Percentiles rank a stretch among this genome's conserved stretches.
These are phyloP conservation scores for Petrea volubilis DNA, from an alignment of 257 asterid genomes.

Conservation along the genomic window DNA sequence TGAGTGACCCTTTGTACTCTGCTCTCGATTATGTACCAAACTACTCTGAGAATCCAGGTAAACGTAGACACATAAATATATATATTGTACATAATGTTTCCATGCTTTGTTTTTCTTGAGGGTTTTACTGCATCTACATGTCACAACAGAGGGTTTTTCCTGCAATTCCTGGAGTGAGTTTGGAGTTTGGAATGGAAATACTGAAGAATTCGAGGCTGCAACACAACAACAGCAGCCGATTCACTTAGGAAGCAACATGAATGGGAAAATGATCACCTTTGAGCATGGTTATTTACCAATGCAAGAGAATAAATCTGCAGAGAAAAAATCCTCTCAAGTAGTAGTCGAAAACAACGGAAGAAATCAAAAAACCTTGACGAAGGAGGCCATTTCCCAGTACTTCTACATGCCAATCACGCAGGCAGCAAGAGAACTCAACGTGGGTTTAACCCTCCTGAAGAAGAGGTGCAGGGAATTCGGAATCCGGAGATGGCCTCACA, in stretches of 20 bases:
- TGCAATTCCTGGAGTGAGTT: slow-evolving; percentile 8
- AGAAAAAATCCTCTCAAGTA: too few species aligned
- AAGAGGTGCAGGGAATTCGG: slow-evolving; percentile 89
- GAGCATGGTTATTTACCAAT: too few species aligned
- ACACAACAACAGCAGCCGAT: slow-evolving; percentile 9
- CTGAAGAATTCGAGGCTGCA: slow-evolving; percentile 8
- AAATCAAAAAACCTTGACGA: too few species aligned
- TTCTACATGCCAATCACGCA: slow-evolving; percentile 81
- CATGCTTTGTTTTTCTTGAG: background rate
- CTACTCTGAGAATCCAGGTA: slow-evolving; percentile 36
- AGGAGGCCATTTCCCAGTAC: slow-evolving; percentile 40
- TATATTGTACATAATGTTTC: background rate
- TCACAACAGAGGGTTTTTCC: slow-evolving; percentile 24
- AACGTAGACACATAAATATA: background rate
- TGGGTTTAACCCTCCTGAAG: slow-evolving; percentile 82
- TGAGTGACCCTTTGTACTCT: slow-evolving; percentile 29
- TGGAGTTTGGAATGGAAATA: slow-evolving; percentile 18
- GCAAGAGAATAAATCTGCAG: background rate
- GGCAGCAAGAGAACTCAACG: slow-evolving; percentile 77
- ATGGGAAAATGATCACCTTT: too few species aligned
- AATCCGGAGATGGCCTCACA: slow-evolving; percentile 82
- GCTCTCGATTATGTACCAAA: slow-evolving; percentile 24
- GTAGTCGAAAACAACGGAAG: too few species aligned
- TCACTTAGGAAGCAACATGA: too few species aligned
- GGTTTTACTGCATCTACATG: background rate